phyloP scores from a whole-genome alignment of 768 basidiomycete genomes.

The Pholiota conissans region DNA sequence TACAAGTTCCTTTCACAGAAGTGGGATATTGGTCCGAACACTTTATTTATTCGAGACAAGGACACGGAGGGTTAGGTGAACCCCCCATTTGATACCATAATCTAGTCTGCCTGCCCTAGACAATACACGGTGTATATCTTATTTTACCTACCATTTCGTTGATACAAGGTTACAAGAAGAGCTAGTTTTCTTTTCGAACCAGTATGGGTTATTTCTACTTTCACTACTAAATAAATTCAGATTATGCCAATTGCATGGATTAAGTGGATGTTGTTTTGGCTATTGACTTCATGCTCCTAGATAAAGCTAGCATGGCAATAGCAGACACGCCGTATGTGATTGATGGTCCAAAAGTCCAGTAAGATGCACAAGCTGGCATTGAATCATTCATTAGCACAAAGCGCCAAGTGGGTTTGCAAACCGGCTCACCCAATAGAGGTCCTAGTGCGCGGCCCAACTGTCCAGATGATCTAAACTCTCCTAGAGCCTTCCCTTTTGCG shows the following conservation, averaged over 20 bases:
- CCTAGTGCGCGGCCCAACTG: constrained; percentile 94
- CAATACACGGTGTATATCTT: neutral
- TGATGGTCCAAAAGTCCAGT: constrained; percentile 87
- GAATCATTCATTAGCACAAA: constrained; percentile 3
- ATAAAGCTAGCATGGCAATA: constrained; percentile 62
- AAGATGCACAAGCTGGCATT: constrained; percentile 72
- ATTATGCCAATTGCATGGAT: constrained; percentile 7
- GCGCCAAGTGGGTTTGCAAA: neutral
- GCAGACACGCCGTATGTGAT: constrained; percentile 70
- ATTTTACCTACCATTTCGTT: neutral
- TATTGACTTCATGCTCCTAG: constrained; percentile 54
- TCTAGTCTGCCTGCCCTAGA: neutral
- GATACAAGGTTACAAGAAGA: neutral
- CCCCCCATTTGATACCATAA: constrained; percentile 6
- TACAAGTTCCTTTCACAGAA: neutral
- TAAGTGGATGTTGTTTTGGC: constrained; percentile 35
- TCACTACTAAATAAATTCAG: constrained; percentile 12
- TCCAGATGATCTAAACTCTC: constrained; percentile 87
- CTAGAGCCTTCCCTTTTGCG: constrained; percentile 82
- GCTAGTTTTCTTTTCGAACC: neutral
- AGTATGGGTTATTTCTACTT: neutral
- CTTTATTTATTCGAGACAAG: neutral
- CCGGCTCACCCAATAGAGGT: constrained; percentile 74
- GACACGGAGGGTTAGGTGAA: neutral
- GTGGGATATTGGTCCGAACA: neutral